Evolutionary conservation across 2,329 filamentous ascomycete species (phyloP), one percentile per base, ranked within the genome.

Genomic region (Aspergillus fijiensis): DNA sequence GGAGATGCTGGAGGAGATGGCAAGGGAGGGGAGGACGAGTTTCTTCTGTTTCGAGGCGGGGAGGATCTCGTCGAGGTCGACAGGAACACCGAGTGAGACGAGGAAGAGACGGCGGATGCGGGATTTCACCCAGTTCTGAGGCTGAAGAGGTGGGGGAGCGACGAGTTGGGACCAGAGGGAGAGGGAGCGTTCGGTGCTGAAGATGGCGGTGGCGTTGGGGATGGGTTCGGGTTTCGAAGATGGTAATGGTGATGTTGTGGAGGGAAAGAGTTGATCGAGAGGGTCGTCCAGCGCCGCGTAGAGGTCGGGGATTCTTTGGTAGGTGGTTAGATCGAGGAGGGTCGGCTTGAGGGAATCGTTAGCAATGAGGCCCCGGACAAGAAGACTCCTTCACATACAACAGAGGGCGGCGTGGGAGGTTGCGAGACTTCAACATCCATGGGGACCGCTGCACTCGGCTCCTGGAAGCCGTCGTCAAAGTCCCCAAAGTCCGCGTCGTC

Each of bases 31-130:
- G 1, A 99, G 84, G 4, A 99, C 85, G 19, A 99, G 87, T 74
- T 98, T 98, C 84, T 98, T 98, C 75, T 99, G 95, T 77, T 98
- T 98, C 12, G 91, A 96, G 0, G 94, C 93, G 0, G 95, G 95
- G 7, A 99, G 85, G 58, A 99, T 98, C 79, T 99, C 95, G 76
- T 99, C 95, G 0, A 99, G 84, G 70, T 99, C 95, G 49, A 99
- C 92, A 1, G 95, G 95, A 0, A 99, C 95, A 19, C 95, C 95
- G 0, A 99, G 85, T 1, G 93, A 97, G 57, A 99, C 93, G 48
- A 99, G 87, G 74, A 99, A 99, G 27, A 99, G 85, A 29, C 95
- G 90, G 56, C 95, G 88, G 68, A 96, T 99, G 55, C 93, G 91
- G 55, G 92, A 96, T 65, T 95, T 91, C 60, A 97, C 96, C 95